Conservation (phyloP, 2,329 filamentous ascomycete species). For the Sclerotinia spermophila region DNA sequence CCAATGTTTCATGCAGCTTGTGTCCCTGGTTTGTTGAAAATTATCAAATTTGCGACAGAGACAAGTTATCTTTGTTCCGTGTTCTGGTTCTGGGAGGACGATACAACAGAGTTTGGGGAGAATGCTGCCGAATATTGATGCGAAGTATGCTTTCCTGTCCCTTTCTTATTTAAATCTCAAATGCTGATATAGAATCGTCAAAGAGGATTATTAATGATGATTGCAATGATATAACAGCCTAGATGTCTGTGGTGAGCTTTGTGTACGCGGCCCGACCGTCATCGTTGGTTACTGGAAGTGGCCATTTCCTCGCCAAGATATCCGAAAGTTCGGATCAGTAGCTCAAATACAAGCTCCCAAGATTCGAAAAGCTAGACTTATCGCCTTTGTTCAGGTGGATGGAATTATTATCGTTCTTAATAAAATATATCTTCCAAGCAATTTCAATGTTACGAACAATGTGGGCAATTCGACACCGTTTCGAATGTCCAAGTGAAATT, state of each 20-base stretch:
- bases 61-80: conserved; percentile 27
- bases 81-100: conserved; percentile 47
- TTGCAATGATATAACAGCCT: conserved; percentile 30
- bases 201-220: conserved; percentile 31
- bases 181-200: not conserved
- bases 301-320: not conserved
- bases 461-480: not conserved
- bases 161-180: not conserved
- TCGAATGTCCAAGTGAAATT: not conserved
- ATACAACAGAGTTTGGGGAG: conserved; percentile 47
- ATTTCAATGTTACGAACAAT: not conserved
- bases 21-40: conserved; percentile 55
- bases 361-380: not conserved
- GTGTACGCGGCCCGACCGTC: conserved; percentile 67
- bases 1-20: conserved; percentile 62
- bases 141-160: conserved; percentile 27
- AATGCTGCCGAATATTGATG: conserved; percentile 40
- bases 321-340: not conserved
- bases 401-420: not conserved
- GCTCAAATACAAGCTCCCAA: not conserved
- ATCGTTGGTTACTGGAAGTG: conserved; percentile 65
- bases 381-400: not conserved
- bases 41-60: too few species aligned
- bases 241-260: conserved; percentile 47
- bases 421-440: not conserved